Evolutionary conservation across 495 filamentous ascomycete species (phyloP), one percentile per base, ranked within the genome.

Genomic region (Jackrogersella multiformis): DNA sequence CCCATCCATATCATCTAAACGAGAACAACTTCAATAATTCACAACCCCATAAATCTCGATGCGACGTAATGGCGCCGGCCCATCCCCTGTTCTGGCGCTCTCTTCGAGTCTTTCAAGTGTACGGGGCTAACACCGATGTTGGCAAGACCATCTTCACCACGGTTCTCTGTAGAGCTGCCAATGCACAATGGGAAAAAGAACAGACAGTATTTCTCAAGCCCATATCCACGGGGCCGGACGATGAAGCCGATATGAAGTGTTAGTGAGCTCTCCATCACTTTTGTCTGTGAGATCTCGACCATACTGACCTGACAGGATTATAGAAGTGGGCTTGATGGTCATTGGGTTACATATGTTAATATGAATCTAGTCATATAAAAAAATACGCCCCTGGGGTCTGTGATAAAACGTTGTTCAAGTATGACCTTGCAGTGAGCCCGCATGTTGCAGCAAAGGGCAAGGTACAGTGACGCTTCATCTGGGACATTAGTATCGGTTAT

Each of bases 61-160:
- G 30, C 57, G 10, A 38, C 56, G 35, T 57, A 61, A 63, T 63
- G 64, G 51, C 66, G 51, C 73, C 67, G 26, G 64, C 75, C 15
- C 70, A 74, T 23, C 77, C 84, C 4, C 70, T 78, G 24, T 82
- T 92, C 23, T 90, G 87, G 83, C 87, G 84, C 55, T 83, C 82
- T 2, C 78, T 92, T 42, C 84, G 86, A 54, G 81, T 84, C 10
- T 83, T 88, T 57, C 90, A 93, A 69, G 80, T 94, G 18, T 93
- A 90, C 62, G 91, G 91, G 4, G 90, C 91, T 28, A 93, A 93
- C 69, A 93, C 91, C 3, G 84, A 91, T 61, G 90, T 93, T 32
- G 91, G 91, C 58, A 94, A 93, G 77, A 93, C 91, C 0, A 83
- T 94, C 24, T 81, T 90, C 42, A 88, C 88, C 0, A 91, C 90